Base-by-base conservation (phyloP, 208 protist genomes). In the Acanthamoeba sp. region DNA sequence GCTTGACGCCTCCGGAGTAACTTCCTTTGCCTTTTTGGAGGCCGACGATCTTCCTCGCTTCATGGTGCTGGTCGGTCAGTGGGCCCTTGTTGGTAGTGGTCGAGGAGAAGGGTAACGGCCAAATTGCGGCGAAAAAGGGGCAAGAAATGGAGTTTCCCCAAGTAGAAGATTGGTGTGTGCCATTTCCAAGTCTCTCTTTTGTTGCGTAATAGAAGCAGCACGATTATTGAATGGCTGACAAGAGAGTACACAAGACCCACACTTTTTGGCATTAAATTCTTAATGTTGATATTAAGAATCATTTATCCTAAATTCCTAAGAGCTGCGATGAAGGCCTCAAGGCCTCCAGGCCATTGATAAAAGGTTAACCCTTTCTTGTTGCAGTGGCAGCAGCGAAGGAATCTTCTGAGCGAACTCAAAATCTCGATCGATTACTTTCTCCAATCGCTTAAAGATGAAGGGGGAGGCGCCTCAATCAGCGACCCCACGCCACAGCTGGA, bases 401-500 rank as follows among this genome's bases (percentile, higher is more conserved):
- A 29, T 5, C 57, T 62, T 24, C 57, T 91, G 40, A 36, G 24
- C 14, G 84, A 91, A 50, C 84, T 91, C 29, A 62, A 91, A 48
- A 48, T 71, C 32, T 62, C 84, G 6, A 27, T 91, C 6, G 84
- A 91, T 27, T 34, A 91, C 38, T 91, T 91, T 34, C 57, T 91
- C 22, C 55, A 91, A 50, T 91, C 84, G 24, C 66, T 45, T 24
- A 71, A 71, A 40, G 36, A 66, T 62, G 57, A 71, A 36, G 57
- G 57, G 2, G 66, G 16, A 9, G 62, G 40, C 1, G 20, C 73
- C 27, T 42, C 84, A 5, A 16, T 93, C 24, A 55, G 34, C n/a
- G 88, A 93, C 55, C 38, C 55, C 64, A 93, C 62, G 2, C 88
- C 88, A 0, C 88, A 93, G 34, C 64, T 93, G 29, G 88, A 93